Base-by-base conservation (phyloP, 2,329 filamentous ascomycete species). In the Arthrinium puccinioides region DNA sequence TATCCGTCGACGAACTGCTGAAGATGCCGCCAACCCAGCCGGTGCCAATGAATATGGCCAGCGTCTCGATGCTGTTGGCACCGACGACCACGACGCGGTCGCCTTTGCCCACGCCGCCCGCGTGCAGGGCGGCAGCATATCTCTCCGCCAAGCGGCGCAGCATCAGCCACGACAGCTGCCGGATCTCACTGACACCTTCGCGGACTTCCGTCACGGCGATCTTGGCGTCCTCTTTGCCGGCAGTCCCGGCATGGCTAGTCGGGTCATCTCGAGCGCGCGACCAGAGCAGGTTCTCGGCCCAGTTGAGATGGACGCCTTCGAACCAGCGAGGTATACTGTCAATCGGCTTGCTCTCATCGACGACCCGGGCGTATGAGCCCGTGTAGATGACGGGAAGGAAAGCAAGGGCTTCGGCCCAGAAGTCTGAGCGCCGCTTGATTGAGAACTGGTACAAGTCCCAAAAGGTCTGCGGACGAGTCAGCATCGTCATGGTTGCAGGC, bases 271-370 rank as follows among this genome's bases (percentile, higher is more conserved):
- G 53, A 4, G 56, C 55, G 11, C 64, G 63, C 2, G 72, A 72
- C 63, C 76, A 89, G 19, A 94, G 74, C 19, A 87, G 60, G 53
- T 92, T 94, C 62, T 94, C 86, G 5, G 85, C 82, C 54, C 81
- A 90, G 52, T 88, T 94, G 48, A 92, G 58, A 5, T 66, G 62
- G 2, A 88, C 70, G 21, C 87, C 87, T 2, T 76, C 63, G 56
- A 92, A 94, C 87, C 87, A 94, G 27, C 67, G 62, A 0, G 87
- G 87, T 5, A 90, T 70, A 13, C 68, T 66, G 42, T 87, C 80
- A 56, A 94, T 86, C 2, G 79, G 76, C 2, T 73, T 68, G 1
- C 64, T 66, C 49, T 86, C 80, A 52, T 94, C 84, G 4, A 92
- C 79, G 2, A 83, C 76, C 9, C 53, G 59, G 0, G 59, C 61